Conservation (phyloP, 495 filamentous ascomycete genomes). For the Trichoderma orchidacearum region DNA sequence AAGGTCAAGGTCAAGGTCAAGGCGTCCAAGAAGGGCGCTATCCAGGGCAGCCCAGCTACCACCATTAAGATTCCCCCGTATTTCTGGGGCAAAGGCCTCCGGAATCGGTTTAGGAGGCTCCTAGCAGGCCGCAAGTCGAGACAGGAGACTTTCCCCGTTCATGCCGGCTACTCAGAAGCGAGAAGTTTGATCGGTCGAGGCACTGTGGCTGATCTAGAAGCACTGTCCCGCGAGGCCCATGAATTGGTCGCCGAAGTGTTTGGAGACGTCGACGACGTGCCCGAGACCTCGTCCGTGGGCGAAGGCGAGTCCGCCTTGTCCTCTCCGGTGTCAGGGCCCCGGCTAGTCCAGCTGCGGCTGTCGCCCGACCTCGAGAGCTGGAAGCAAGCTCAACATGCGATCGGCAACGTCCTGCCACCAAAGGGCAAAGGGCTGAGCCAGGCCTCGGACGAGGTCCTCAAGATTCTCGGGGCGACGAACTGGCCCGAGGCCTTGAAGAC, state of each 20-base stretch:
- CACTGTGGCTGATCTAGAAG: not conserved
- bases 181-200: not conserved
- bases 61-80: conserved; percentile 2
- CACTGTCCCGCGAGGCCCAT: not conserved
- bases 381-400: conserved; percentile 9
- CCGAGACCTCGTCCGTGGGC: not conserved
- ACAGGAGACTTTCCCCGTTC: not conserved
- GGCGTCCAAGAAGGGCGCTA: not conserved
- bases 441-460: conserved; percentile 8
- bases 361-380: conserved; percentile 11
- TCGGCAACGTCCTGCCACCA: conserved; percentile 11
- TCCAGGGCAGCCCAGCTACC: not conserved
- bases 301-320: not conserved
- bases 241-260: not conserved
- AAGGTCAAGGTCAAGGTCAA: conserved; percentile 1
- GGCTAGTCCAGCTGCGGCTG: conserved; percentile 5
- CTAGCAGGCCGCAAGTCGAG: not conserved
- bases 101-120: not conserved
- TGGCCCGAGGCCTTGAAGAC: conserved; percentile 16
- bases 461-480: not conserved
- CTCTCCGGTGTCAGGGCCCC: not conserved
- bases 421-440: conserved; percentile 12
- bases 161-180: conserved; percentile 3
- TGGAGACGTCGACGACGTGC: not conserved
- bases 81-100: conserved; percentile 3